phyloP scores from a whole-genome alignment of 1,284 basidiomycete species.

The Leccinum insigne region DNA sequence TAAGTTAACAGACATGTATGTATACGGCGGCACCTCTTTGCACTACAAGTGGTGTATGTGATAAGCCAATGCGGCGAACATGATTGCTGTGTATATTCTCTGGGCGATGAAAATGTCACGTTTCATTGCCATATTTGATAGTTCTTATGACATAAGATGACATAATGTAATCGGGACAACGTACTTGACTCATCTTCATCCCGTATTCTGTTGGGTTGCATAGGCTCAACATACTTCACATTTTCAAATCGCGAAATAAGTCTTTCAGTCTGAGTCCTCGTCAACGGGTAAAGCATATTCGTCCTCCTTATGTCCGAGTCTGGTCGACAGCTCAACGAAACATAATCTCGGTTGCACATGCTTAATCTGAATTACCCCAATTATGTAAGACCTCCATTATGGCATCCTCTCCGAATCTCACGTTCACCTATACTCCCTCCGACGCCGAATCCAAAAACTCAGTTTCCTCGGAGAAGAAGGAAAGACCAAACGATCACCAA shows the following conservation, averaged over 20 bases:
- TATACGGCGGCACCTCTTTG: background rate
- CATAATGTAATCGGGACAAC: too few relatives aligned
- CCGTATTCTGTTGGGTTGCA: too few relatives aligned
- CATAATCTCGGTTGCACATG: conserved; percentile 37
- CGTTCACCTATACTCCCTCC: conserved; percentile 19
- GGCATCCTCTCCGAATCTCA: conserved; percentile 37
- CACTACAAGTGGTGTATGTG: background rate
- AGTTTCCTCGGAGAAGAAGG: conserved; percentile 25
- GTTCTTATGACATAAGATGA: too few relatives aligned
- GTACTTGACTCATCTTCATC: too few relatives aligned
- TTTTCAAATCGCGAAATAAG: too few relatives aligned
- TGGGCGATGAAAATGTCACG: too few relatives aligned
- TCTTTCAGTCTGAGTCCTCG: conserved; percentile 36
- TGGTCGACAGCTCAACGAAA: conserved; percentile 39
- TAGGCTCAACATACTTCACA: too few relatives aligned
- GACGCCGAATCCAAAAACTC: conserved; percentile 24
- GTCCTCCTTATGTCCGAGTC: conserved; percentile 9
- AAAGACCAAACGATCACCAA: conserved; percentile 24
- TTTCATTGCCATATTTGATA: too few relatives aligned
- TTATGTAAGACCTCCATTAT: conserved; percentile 45
- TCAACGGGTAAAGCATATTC: conserved; percentile 44
- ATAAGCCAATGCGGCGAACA: conserved; percentile 12
- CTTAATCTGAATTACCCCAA: conserved; percentile 43
- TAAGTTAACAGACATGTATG: background rate
- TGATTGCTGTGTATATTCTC: too few relatives aligned